These are phyloP conservation scores for Musa itinerans DNA, from an alignment of 176 grass and related monocot species.

Conservation along the genomic window DNA sequence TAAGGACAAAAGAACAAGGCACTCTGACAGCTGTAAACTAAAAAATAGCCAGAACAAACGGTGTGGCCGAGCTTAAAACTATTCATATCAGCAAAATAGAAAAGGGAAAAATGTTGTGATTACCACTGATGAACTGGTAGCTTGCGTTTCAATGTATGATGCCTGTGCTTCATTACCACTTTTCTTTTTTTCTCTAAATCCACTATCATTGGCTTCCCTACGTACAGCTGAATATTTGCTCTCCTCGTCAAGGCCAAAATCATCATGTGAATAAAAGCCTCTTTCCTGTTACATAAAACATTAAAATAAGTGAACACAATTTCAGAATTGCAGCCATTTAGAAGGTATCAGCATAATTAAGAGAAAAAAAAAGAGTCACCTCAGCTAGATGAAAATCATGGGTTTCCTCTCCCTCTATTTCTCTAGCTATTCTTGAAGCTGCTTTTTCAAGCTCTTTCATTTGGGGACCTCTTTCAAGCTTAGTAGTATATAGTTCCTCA, in stretches of 20 bases:
- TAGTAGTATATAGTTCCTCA: slow-evolving; percentile 98
- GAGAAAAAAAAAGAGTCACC: slow-evolving; percentile 30
- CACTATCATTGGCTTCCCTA: slow-evolving; percentile 52
- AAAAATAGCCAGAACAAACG: too few relatives aligned
- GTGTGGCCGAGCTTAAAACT: too few relatives aligned
- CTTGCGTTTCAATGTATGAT: slow-evolving; percentile 10
- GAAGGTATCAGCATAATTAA: neutral
- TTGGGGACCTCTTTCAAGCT: slow-evolving; percentile 87
- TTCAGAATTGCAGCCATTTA: neutral
- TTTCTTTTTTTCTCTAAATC: slow-evolving; percentile 12
- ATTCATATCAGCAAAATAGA: neutral
- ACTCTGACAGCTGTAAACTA: too few relatives aligned
- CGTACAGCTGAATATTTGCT: slow-evolving; percentile 79
- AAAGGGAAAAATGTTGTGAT: neutral
- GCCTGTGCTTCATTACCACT: slow-evolving; percentile 1
- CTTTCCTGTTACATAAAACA: slow-evolving; percentile 52
- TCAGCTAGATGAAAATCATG: slow-evolving; percentile 92
- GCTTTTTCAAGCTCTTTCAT: slow-evolving; percentile 86
- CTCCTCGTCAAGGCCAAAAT: slow-evolving; percentile 89
- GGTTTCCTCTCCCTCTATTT: slow-evolving; percentile 93
- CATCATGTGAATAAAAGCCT: slow-evolving; percentile 56
- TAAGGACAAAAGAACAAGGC: too few relatives aligned
- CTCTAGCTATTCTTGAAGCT: slow-evolving; percentile 80
- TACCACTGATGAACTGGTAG: slow-evolving; percentile 32
- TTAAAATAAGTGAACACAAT: slow-evolving; percentile 22